These are phyloP conservation scores for Tubosaeta sp. DNA, from an alignment of 768 basidiomycete genomes.

Conservation along the genomic window DNA sequence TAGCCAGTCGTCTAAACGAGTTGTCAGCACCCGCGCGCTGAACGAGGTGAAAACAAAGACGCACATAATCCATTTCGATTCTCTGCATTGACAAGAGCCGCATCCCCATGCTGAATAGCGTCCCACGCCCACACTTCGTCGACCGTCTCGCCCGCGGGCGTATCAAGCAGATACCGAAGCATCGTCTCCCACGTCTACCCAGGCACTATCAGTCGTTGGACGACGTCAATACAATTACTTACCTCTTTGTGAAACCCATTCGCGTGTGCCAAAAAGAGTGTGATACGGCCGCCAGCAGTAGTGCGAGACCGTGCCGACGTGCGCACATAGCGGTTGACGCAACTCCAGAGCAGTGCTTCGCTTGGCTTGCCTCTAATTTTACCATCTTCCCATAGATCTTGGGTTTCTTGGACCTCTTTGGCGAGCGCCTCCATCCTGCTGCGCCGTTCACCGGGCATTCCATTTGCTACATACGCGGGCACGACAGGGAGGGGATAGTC, in stretches of 20 bases:
- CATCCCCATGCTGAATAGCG: constrained; percentile 79
- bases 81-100: constrained; percentile 64
- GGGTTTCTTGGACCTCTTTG: constrained; percentile 18
- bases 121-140: constrained; percentile 84
- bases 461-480: constrained; percentile 10
- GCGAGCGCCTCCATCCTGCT: constrained; percentile 6
- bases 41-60: constrained; percentile 18
- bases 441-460: constrained; percentile 7
- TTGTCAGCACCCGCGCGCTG: background rate
- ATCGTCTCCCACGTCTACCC: constrained; percentile 77
- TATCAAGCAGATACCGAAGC: constrained; percentile 48
- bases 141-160: constrained; percentile 39
- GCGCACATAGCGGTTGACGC: constrained; percentile 62
- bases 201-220: background rate
- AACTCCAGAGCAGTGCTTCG: constrained; percentile 56
- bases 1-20: constrained; percentile 62
- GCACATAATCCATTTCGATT: constrained; percentile 56
- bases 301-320: background rate
- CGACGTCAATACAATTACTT: constrained; percentile 10
- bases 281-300: constrained; percentile 39
- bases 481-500: constrained; percentile 20
- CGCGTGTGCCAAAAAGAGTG: constrained; percentile 74
- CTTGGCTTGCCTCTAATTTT: constrained; percentile 14
- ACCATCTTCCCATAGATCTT: constrained; percentile 12
- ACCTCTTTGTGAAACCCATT: constrained; percentile 89